Evolutionary conservation across 2,329 filamentous ascomycete genomes (phyloP), one percentile per base, ranked within the genome.

Genomic region (Calonectria multiphialidica): DNA sequence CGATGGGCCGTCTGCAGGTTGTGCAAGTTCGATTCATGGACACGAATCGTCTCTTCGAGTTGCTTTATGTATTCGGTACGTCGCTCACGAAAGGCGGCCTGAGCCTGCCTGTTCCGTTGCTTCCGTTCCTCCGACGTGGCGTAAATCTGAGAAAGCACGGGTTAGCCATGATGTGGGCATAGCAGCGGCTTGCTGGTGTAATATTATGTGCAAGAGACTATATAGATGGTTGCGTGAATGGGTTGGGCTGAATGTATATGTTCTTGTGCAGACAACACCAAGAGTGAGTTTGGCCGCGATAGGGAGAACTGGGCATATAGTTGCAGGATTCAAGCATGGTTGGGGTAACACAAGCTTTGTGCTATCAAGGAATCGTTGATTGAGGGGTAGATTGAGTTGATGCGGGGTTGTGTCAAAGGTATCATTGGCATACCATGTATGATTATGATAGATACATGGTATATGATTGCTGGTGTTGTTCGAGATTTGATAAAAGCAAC

Each of bases 1-100:
- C 97, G 94, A 82, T 98, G 97, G 76, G 95, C 97, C 81, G 96
- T 94, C 85, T 98, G 97, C 72, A 99, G 89, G 80, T 92, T 98
- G 79, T 97, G 94, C 69, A 98, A 89, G 79, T 95, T 96, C 80
- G 97, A 95, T 86, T 99, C 97, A 88, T 98, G 96, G 78, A 97
- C 94, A 81, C 97, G 96, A 85, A 99, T 98, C 68, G 96, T 98
- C 79, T 96, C 95, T 86, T 99, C 97, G 30, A 99, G 90, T 84
- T 99, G 97, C 87, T 98, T 98, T 87, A 99, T 99, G 84, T 99
- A 99, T 87, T 99, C 97, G 68, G 96, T 98, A 71, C 97, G 93
- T 77, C 97, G 93, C 86, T 99, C 97, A 78, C 97, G 93, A 81
- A 99, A 99, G 70, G 97, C 97, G 68, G 97, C 97, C 86, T 99